Conservation (phyloP, 768 basidiomycete genomes). For the Amanita subjunquillea region DNA sequence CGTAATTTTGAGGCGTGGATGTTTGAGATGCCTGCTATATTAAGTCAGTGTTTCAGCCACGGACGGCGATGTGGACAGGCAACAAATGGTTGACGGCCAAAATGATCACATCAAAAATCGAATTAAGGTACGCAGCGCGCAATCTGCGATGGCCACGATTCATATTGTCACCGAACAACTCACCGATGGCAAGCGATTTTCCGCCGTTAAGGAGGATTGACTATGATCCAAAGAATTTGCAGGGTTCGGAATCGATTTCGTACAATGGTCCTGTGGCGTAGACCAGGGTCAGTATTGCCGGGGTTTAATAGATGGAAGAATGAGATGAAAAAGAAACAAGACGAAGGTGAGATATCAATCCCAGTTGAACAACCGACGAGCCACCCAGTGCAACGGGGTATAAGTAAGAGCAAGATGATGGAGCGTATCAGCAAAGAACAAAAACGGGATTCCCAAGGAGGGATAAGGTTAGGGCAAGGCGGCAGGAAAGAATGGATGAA, state of each 20-base stretch:
- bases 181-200: neutral
- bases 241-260: neutral
- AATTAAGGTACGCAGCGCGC: neutral
- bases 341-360: neutral
- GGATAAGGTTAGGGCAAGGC: slow-evolving; percentile 2
- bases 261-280: neutral
- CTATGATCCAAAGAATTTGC: neutral
- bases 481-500: slow-evolving; percentile 4
- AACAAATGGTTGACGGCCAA: neutral
- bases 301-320: neutral
- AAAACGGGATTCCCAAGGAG: slow-evolving; percentile 5
- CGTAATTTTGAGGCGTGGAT: neutral
- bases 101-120: slow-evolving; percentile 1
- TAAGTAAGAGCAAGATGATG: slow-evolving; percentile 3
- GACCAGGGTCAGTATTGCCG: neutral
- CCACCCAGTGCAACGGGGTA: neutral
- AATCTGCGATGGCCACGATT: too few species aligned
- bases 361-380: neutral
- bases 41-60: neutral
- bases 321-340: neutral
- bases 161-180: neutral
- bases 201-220: neutral
- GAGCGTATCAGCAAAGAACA: slow-evolving; percentile 5
- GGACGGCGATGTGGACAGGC: neutral
- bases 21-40: neutral